These are phyloP conservation scores for Podospora anserina DNA, from an alignment of 495 filamentous ascomycete species.

Conservation along the genomic window DNA sequence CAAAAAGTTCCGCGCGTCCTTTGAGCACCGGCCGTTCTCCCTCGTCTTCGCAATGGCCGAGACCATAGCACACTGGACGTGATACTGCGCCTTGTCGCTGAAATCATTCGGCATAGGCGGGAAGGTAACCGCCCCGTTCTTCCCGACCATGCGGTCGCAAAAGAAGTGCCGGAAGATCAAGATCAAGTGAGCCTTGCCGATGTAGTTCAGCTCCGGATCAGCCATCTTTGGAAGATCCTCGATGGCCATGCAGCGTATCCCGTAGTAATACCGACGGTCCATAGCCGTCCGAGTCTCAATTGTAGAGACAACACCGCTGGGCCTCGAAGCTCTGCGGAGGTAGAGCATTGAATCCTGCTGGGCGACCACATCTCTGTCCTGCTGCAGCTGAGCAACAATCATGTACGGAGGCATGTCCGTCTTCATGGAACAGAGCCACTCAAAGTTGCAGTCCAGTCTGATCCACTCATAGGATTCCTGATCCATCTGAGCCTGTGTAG, in stretches of 20 bases:
- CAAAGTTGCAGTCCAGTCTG: constrained; percentile 94
- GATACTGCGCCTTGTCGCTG: constrained; percentile 73
- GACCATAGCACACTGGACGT: constrained; percentile 76
- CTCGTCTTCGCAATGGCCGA: constrained; percentile 74
- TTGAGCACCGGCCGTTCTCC: constrained; percentile 73
- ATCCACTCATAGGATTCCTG: constrained; percentile 99
- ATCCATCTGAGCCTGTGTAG: constrained; percentile 85
- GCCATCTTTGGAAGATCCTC: constrained; percentile 71
- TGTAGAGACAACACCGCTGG: constrained; percentile 75
- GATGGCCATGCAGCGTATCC: constrained; percentile 80
- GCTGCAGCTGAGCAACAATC: constrained; percentile 95
- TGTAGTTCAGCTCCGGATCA: constrained; percentile 58
- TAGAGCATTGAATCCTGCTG: constrained; percentile 72
- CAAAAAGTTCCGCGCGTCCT: constrained; percentile 71
- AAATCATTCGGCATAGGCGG: constrained; percentile 90
- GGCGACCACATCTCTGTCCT: constrained; percentile 93
- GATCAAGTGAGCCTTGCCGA: constrained; percentile 79
- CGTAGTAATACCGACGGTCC: constrained; percentile 89
- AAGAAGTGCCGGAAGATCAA: constrained; percentile 84
- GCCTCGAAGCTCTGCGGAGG: constrained; percentile 30
- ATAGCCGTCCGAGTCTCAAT: constrained; percentile 84
- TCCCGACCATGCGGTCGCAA: constrained; percentile 56
- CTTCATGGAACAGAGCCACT: constrained; percentile 81
- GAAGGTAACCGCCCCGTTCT: constrained; percentile 47
- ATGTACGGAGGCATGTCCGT: constrained; percentile 88